A percentile compares a stretch with the other conserved stretches of the same genome.
Evolutionary conservation across 257 asterid genomes (phyloP).

Genomic region (Solanum bukasovii): DNA sequence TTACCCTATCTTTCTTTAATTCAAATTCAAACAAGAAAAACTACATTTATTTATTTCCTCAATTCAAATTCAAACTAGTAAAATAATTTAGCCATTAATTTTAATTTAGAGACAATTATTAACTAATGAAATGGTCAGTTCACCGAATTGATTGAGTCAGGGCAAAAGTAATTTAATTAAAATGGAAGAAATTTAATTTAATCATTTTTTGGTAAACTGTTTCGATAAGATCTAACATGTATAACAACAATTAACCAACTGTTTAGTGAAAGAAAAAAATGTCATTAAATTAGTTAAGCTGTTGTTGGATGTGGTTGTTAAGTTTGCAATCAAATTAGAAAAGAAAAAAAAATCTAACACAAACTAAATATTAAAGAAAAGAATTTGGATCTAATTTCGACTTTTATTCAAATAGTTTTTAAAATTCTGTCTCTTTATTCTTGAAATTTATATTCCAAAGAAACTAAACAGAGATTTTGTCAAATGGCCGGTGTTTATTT

Average conservation of each 20-base stretch:
- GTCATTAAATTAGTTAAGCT: background rate
- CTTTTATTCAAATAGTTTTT: background rate
- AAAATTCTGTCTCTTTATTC: background rate
- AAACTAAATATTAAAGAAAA: background rate
- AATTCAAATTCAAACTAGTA: background rate
- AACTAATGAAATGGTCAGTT: background rate
- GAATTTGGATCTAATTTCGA: background rate
- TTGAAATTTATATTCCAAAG: background rate
- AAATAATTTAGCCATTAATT: background rate
- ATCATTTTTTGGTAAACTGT: background rate
- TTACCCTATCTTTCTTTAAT: background rate
- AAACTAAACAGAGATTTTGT: slow-evolving; percentile 23
- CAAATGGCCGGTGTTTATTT: slow-evolving; percentile 9
- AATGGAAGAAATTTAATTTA: background rate
- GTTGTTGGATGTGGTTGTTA: background rate
- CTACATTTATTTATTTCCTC: background rate
- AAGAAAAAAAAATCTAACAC: background rate
- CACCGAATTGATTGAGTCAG: background rate
- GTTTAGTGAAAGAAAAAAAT: background rate
- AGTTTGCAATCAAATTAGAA: background rate
- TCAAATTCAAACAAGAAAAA: background rate
- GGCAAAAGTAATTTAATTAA: background rate
- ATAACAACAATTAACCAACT: background rate
- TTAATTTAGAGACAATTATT: background rate
- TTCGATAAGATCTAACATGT: background rate